phyloP scores from a whole-genome alignment of 2,329 filamentous ascomycete genomes.

The Aspergillus amoenus region DNA sequence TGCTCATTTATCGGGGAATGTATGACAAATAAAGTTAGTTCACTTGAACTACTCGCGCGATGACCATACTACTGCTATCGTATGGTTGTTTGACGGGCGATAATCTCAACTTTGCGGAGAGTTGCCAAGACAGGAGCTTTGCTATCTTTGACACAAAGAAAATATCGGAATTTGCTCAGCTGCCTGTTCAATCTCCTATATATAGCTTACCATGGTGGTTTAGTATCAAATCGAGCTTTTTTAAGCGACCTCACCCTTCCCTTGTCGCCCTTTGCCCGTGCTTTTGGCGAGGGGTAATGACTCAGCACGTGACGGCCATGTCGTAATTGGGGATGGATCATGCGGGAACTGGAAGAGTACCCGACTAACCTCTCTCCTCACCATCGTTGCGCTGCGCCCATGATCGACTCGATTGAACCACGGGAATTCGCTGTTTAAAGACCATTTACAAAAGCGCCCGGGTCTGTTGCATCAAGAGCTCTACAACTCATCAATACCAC shows the following conservation, averaged over 20 bases:
- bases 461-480: background rate
- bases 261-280: background rate
- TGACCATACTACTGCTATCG: too few species aligned
- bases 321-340: slow-evolving; percentile 10
- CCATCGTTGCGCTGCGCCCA: background rate
- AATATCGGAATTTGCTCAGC: background rate
- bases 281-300: background rate
- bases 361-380: background rate
- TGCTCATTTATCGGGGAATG: too few species aligned
- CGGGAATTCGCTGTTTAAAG: background rate
- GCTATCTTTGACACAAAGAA: background rate
- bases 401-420: background rate
- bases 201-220: background rate
- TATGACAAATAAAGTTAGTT: too few species aligned
- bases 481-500: slow-evolving; percentile 2
- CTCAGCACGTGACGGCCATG: slow-evolving; percentile 12
- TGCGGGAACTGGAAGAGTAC: background rate
- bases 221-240: background rate
- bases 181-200: background rate
- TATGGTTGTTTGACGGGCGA: too few species aligned
- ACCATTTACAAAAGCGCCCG: background rate
- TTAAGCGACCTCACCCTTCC: background rate
- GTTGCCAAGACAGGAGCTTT: background rate
- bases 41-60: too few species aligned
- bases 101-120: background rate